Conservation (phyloP, 805 yeast species). For the Myxozyma sirexii region DNA sequence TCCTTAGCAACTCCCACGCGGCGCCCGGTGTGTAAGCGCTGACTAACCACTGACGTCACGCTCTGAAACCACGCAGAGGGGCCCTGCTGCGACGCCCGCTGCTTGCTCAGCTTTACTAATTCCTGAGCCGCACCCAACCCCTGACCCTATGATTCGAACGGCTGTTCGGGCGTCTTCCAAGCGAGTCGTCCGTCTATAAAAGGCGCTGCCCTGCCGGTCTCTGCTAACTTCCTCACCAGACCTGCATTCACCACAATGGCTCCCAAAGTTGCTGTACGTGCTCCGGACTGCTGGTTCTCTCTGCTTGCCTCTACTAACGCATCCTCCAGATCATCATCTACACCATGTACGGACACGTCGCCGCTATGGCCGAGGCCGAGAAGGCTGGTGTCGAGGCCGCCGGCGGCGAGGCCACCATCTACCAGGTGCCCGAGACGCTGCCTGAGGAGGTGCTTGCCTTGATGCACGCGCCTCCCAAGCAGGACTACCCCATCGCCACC, state of each 20-base stretch:
- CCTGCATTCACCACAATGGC: conserved; percentile 19
- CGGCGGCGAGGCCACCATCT: conserved; percentile 69
- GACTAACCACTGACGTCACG: too few species aligned
- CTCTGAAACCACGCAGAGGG: too few species aligned
- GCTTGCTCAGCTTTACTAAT: too few species aligned
- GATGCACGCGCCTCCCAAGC: conserved; percentile 65
- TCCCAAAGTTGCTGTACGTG: conserved; percentile 35
- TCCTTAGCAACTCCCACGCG: too few species aligned
- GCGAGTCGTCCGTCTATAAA: too few species aligned
- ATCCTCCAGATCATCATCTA: conserved; percentile 54
- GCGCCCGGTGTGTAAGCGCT: too few species aligned
- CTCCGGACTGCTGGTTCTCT: neutral
- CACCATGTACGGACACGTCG: conserved; percentile 79
- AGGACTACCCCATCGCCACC: conserved; percentile 66
- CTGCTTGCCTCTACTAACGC: neutral
- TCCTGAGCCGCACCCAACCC: too few species aligned
- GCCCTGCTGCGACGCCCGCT: too few species aligned
- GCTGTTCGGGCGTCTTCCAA: neutral
- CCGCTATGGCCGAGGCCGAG: conserved; percentile 65
- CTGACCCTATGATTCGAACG: neutral
- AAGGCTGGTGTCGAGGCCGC: conserved; percentile 69
- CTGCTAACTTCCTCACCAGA: neutral
- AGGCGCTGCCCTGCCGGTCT: too few species aligned
- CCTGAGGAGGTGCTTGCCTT: conserved; percentile 56
- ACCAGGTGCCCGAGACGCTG: conserved; percentile 77